Evolutionary conservation across 1,139 yeast species (phyloP).

Genomic region (Yamadazyma triangularis): DNA sequence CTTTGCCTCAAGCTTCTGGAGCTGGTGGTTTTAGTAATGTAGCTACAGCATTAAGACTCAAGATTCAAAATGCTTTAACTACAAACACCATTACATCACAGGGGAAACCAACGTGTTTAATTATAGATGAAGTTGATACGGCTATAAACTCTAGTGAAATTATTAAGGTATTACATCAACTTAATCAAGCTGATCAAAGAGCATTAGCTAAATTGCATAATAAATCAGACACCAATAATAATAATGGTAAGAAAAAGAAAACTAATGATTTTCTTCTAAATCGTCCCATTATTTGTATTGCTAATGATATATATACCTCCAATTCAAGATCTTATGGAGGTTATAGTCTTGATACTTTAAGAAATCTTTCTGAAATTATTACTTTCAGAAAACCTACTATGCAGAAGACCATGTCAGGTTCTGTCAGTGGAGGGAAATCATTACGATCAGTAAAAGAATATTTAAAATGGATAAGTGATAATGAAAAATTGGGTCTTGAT

Average conservation of each 20-base stretch:
- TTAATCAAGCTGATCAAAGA: constrained; percentile 55
- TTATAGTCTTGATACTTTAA: constrained; percentile 61
- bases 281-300: constrained; percentile 88
- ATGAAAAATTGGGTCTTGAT: constrained; percentile 30
- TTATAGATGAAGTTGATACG: constrained; percentile 91
- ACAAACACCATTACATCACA: constrained; percentile 45
- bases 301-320: constrained; percentile 78
- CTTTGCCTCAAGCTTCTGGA: constrained; percentile 18
- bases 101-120: constrained; percentile 71
- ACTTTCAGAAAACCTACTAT: constrained; percentile 56
- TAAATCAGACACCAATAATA: constrained; percentile 7
- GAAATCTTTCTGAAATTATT: constrained; percentile 70
- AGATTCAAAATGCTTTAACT: constrained; percentile 66
- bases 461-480: constrained; percentile 26
- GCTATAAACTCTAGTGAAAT: constrained; percentile 75
- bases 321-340: constrained; percentile 25
- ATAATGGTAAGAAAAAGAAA: constrained; percentile 18
- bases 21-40: constrained; percentile 16
- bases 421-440: constrained; percentile 31
- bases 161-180: constrained; percentile 59
- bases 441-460: constrained; percentile 38
- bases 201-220: constrained; percentile 25
- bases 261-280: constrained; percentile 41
- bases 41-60: constrained; percentile 32
- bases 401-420: constrained; percentile 35